A percentile compares a stretch with the other conserved stretches of the same genome.
phyloP scores from a whole-genome alignment of 768 basidiomycete species.

The Tephrocybe sp. region DNA sequence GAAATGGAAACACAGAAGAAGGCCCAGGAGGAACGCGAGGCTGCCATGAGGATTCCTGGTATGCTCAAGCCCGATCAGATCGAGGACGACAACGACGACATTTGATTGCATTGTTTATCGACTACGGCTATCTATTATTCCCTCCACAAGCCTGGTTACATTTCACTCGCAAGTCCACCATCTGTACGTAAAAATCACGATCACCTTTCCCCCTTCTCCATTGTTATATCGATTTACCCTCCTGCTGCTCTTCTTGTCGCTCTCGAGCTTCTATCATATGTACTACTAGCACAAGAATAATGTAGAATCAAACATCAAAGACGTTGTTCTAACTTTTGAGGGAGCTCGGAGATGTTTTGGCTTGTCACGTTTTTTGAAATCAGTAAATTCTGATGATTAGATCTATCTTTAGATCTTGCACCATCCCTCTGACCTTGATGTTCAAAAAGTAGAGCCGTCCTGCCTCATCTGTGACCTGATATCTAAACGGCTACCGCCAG shows the following conservation, averaged over 20 bases:
- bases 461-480: constrained; percentile 7
- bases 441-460: constrained; percentile 67
- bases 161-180: constrained; percentile 13
- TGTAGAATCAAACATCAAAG: constrained; percentile 32
- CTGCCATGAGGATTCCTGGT: constrained; percentile 94
- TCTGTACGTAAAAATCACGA: constrained; percentile 27
- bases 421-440: constrained; percentile 37
- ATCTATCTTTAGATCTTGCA: not conserved
- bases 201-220: constrained; percentile 23
- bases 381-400: not conserved
- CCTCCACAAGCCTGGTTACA: constrained; percentile 39
- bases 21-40: constrained; percentile 81
- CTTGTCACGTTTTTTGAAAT: constrained; percentile 15
- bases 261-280: constrained; percentile 38
- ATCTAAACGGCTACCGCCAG: constrained; percentile 33
- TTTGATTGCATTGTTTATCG: constrained; percentile 35
- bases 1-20: constrained; percentile 80
- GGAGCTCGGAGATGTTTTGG: not conserved
- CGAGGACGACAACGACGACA: constrained; percentile 93
- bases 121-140: constrained; percentile 6
- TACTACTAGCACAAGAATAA: constrained; percentile 44
- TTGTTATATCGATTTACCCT: constrained; percentile 30
- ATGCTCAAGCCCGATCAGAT: constrained; percentile 95
- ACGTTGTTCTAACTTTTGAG: not conserved
- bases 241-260: constrained; percentile 21